These are phyloP conservation scores for Scleroderma bovista DNA, from an alignment of 768 basidiomycete species.

Conservation along the genomic window DNA sequence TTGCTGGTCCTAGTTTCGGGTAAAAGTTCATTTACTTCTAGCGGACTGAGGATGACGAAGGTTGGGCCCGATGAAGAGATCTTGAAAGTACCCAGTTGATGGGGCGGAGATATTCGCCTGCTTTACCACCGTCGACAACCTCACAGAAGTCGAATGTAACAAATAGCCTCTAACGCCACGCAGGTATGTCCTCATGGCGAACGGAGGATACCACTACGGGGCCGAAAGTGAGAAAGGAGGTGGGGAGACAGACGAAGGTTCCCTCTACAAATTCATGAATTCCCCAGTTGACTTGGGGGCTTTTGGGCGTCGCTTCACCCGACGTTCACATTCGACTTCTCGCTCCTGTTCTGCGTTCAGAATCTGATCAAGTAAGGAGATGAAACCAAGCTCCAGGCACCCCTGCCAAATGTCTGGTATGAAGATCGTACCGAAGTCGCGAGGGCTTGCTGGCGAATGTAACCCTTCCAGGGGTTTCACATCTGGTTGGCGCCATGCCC, in stretches of 20 bases:
- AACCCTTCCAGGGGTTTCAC: conserved; percentile 34
- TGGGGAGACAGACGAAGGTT: conserved; percentile 14
- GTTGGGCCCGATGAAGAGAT: conserved; percentile 7
- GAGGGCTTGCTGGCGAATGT: conserved; percentile 14
- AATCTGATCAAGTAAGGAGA: conserved; percentile 9
- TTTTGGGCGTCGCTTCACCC: conserved; percentile 32
- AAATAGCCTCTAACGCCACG: conserved; percentile 15
- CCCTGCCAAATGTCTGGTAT: conserved; percentile 7
- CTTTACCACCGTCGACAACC: conserved; percentile 1
- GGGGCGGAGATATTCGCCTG: conserved; percentile 22
- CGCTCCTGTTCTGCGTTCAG: conserved; percentile 49
- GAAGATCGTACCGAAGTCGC: neutral
- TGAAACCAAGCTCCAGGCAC: conserved; percentile 15
- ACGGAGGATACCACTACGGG: neutral
- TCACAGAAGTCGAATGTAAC: conserved; percentile 12
- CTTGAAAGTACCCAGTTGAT: conserved; percentile 22
- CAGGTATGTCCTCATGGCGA: conserved; percentile 12
- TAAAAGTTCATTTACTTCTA: conserved; percentile 35
- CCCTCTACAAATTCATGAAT: conserved; percentile 23
- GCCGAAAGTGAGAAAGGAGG: conserved; percentile 7
- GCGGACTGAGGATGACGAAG: conserved; percentile 35
- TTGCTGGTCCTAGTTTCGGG: conserved; percentile 31
- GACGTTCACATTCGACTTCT: conserved; percentile 38
- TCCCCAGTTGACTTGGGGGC: conserved; percentile 21
- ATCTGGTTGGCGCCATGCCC: conserved; percentile 37